Conservation (phyloP, 2,329 filamentous ascomycete genomes). For the Tolypocladium tropicale region DNA sequence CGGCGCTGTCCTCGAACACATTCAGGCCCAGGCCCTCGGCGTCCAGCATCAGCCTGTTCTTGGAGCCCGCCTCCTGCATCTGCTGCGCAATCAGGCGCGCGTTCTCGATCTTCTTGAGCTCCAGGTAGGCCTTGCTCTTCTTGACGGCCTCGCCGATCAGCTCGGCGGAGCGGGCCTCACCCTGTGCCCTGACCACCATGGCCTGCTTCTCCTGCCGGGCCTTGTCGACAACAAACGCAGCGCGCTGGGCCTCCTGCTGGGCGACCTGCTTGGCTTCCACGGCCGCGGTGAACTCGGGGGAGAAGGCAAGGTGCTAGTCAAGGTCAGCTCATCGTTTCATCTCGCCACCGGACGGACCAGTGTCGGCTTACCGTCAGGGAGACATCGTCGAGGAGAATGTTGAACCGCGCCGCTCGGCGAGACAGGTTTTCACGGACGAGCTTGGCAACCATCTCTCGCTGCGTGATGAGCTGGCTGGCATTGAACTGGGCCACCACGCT, state of each 20-base stretch:
- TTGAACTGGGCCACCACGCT: constrained; percentile 99
- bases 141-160: constrained; percentile 98
- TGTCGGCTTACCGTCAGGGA: constrained; percentile 68
- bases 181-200: constrained; percentile 95
- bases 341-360: not conserved
- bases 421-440: constrained; percentile 91
- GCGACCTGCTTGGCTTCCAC: constrained; percentile 67
- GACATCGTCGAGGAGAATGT: constrained; percentile 94
- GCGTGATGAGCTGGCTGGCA: constrained; percentile 93
- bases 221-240: constrained; percentile 97
- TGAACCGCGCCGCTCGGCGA: constrained; percentile 85
- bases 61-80: constrained; percentile 73
- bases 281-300: constrained; percentile 62
- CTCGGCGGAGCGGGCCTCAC: constrained; percentile 95
- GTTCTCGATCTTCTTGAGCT: constrained; percentile 97
- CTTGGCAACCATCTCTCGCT: constrained; percentile 91
- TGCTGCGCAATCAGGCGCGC: constrained; percentile 80
- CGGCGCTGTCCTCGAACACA: constrained; percentile 48
- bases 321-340: not conserved
- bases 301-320: constrained; percentile 57
- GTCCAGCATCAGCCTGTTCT: constrained; percentile 92
- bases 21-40: constrained; percentile 86
- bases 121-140: constrained; percentile 95
- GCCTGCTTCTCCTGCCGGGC: constrained; percentile 99
- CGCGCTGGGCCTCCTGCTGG: constrained; percentile 90